Percentiles rank a stretch among this genome's conserved stretches.
These are phyloP conservation scores for Apiospora marii DNA, from an alignment of 2,329 filamentous ascomycete genomes.

Conservation along the genomic window DNA sequence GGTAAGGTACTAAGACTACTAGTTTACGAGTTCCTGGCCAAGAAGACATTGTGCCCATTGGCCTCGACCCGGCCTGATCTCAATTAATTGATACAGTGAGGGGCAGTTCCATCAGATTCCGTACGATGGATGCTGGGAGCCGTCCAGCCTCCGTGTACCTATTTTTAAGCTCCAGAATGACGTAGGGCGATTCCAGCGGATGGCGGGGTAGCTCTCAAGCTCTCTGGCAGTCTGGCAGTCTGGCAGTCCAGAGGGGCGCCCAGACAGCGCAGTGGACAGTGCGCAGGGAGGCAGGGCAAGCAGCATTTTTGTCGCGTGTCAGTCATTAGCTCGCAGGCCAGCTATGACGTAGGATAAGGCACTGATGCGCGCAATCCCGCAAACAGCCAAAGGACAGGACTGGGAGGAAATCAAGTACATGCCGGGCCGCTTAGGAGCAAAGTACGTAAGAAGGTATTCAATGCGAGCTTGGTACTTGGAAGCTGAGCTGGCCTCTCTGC, in stretches of 20 bases:
- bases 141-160: not conserved
- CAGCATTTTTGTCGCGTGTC: slow-evolving; percentile 6
- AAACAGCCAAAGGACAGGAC: not conserved
- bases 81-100: slow-evolving; percentile 9
- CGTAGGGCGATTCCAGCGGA: slow-evolving; percentile 1
- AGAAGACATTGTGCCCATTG: no score
- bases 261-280: not conserved
- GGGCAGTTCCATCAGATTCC: slow-evolving; percentile 8
- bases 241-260: not conserved
- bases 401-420: slow-evolving; percentile 9
- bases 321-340: not conserved
- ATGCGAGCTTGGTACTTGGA: not conserved
- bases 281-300: not conserved
- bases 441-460: slow-evolving; percentile 10
- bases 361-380: slow-evolving; percentile 21
- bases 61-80: not conserved
- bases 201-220: slow-evolving; percentile 5
- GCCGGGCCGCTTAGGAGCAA: not conserved
- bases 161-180: slow-evolving; percentile 21
- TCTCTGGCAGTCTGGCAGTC: not conserved
- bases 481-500: slow-evolving; percentile 11
- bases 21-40: no score
- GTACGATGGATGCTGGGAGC: not conserved
- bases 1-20: not conserved
- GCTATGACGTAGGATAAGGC: slow-evolving; percentile 18